Evolutionary conservation across 768 basidiomycete genomes (phyloP), one percentile per base, ranked within the genome.

Genomic region (Psilocybe azurescens): DNA sequence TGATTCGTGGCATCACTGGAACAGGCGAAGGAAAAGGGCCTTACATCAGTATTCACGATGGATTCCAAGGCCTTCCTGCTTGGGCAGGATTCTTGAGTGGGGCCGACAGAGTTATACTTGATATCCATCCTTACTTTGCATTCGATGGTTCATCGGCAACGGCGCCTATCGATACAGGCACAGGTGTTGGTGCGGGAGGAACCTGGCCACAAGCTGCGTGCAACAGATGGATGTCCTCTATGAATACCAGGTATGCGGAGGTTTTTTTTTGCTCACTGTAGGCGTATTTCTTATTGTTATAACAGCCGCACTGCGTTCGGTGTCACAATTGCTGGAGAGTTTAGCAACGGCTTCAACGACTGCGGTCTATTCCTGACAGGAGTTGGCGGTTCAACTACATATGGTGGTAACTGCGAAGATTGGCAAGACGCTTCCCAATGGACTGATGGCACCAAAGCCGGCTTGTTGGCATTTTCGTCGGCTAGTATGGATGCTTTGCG

Each of bases 251-350:
- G 72, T 79, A 20, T 28, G 39, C 24, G 36, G 4, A 18, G 59
- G 9, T 49, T 39, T 3, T 18, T 2, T 33, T 20, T 33, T 36
- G 16, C 56, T 16, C 53, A 20, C n/a, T 38, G n/a, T 11, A 32
- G n/a, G 24, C 24, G 24, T 24, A 24, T 2, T 56, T 65, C 32
- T 30, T 29, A 53, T 55, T 47, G 10, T 18, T 65, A 67, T 47
- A 65, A 65, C 66, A 83, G 81, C 63, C 71, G 80, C 69, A 66
- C 67, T 44, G 63, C 67, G 5, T 93, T 93, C 69, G 94, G 94
- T 11, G 75, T 94, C 50, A 88, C 89, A 16, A 69, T 88, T 47
- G 88, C 89, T 1, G 94, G 92, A 52, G 94, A 96, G 76, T 95
- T 86, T 73, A 89, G 89, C 64, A 81, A 83, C 16, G 91, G 86